phyloP scores from a whole-genome alignment of 2,329 filamentous ascomycete species.

The Fusarium sp. region DNA sequence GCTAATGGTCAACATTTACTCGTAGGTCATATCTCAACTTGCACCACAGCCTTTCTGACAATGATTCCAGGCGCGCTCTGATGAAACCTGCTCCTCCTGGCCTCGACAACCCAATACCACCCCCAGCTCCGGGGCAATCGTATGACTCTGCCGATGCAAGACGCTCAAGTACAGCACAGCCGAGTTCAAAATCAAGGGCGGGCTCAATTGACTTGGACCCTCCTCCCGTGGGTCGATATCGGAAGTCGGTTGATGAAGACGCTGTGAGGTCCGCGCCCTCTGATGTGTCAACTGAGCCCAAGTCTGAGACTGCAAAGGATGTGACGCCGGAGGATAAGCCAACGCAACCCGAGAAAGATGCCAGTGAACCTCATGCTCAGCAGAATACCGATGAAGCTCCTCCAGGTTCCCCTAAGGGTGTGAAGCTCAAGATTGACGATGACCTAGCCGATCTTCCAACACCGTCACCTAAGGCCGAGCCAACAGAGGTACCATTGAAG shows the following conservation, averaged over 20 bases:
- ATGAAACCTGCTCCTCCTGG: constrained; percentile 42
- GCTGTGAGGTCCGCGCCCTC: background rate
- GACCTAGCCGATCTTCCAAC: background rate
- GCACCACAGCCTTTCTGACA: background rate
- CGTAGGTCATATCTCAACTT: constrained; percentile 32
- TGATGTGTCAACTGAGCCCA: background rate
- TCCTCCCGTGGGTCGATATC: constrained; percentile 9
- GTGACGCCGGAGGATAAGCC: background rate
- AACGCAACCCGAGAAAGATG: background rate
- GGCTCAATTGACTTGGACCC: constrained; percentile 19
- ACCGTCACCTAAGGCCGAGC: background rate
- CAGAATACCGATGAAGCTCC: fast-evolving
- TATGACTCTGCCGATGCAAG: background rate
- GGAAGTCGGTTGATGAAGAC: background rate
- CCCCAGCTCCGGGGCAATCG: constrained; percentile 15
- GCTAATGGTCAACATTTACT: constrained; percentile 48
- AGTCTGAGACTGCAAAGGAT: background rate
- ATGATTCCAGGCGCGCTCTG: constrained; percentile 36
- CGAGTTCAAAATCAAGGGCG: background rate
- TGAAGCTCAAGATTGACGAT: constrained; percentile 10
- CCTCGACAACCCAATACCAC: constrained; percentile 14
- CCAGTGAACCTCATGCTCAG: background rate
- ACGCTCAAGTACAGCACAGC: background rate
- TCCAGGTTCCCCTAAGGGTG: background rate
- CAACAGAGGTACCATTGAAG: background rate